Conservation (phyloP, 2,329 filamentous ascomycete species). For the Thielaviopsis punctulata region DNA sequence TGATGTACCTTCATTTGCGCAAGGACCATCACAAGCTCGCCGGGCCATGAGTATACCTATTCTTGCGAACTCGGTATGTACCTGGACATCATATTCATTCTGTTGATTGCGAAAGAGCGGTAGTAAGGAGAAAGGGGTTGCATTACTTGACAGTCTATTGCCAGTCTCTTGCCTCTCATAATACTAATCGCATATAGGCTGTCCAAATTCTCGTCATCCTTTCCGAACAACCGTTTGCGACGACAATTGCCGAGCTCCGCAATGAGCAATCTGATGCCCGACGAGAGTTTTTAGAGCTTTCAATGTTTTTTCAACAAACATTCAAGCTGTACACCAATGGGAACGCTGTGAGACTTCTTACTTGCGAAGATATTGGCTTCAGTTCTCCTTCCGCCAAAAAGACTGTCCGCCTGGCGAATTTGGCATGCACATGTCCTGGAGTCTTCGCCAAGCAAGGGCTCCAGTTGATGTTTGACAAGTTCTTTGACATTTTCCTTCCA, state of each 20-base stretch:
- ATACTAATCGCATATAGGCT: constrained; percentile 14
- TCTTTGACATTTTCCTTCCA: constrained; percentile 24
- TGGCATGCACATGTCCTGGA: constrained; percentile 9
- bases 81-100: background rate
- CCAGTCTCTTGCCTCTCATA: background rate
- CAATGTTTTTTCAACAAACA: constrained; percentile 19
- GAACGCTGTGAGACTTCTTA: constrained; percentile 16
- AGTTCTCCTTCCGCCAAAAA: constrained; percentile 18
- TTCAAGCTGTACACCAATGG: constrained; percentile 20
- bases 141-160: too few relatives aligned
- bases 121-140: background rate
- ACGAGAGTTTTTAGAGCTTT: constrained; percentile 20
- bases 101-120: background rate
- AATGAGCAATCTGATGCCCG: constrained; percentile 19
- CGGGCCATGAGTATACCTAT: constrained; percentile 22
- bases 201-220: constrained; percentile 23
- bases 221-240: constrained; percentile 19
- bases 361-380: constrained; percentile 23
- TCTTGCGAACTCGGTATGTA: constrained; percentile 25
- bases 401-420: constrained; percentile 11
- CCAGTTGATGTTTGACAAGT: constrained; percentile 26
- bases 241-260: constrained; percentile 17
- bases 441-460: constrained; percentile 18
- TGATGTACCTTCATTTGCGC: constrained; percentile 17
- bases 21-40: constrained; percentile 23